These are phyloP conservation scores for Petunia axillaris DNA, from an alignment of 257 asterid genomes.

Conservation along the genomic window DNA sequence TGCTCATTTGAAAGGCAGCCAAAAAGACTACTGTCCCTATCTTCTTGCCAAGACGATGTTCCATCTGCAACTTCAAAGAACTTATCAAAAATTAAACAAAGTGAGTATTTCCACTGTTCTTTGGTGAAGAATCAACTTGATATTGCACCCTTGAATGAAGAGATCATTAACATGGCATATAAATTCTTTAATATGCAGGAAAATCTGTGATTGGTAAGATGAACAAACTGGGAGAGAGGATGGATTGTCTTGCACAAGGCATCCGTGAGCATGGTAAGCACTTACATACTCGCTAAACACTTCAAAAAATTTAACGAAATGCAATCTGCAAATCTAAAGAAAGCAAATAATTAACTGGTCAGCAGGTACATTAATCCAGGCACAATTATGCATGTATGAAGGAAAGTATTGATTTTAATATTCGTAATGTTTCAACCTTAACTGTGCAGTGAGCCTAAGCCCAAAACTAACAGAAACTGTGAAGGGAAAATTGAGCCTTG, in stretches of 20 bases:
- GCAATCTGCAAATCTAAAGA: no score
- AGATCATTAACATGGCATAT: not conserved
- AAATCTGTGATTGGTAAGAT: constrained; percentile 36
- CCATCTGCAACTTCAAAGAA: not conserved
- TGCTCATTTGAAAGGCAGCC: not conserved
- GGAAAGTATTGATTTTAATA: not conserved
- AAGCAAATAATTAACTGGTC: no score
- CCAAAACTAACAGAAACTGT: constrained; percentile 48
- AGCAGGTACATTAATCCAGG: not conserved
- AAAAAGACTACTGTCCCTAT: not conserved
- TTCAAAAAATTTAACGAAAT: not conserved
- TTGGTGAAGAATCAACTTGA: not conserved
- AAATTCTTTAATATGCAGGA: not conserved
- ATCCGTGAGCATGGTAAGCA: constrained; percentile 49
- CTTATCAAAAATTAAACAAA: not conserved
- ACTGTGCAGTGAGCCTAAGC: constrained; percentile 46
- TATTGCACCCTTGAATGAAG: constrained; percentile 31
- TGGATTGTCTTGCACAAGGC: constrained; percentile 48
- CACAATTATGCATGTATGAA: not conserved
- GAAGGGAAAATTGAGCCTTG: constrained; percentile 49
- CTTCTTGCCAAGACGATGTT: not conserved
- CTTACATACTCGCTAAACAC: not conserved
- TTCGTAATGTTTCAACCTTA: not conserved
- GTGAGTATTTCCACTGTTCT: not conserved
- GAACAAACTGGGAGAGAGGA: constrained; percentile 42